Conservation (phyloP, 2,329 filamentous ascomycete species). For the Fusarium humuli region DNA sequence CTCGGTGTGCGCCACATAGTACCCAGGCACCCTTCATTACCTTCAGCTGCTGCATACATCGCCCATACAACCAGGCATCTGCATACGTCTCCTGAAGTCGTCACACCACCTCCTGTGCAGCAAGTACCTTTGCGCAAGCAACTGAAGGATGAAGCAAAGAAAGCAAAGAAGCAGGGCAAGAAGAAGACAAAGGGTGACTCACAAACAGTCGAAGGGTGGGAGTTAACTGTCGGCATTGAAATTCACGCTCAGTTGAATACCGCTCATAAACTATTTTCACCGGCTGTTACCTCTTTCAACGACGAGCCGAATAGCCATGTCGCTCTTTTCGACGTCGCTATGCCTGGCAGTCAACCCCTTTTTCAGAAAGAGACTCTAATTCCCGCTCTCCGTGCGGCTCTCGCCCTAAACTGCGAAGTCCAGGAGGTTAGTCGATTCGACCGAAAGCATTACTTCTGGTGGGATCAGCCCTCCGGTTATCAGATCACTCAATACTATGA, state of each 20-base stretch:
- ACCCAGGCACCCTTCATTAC: constrained; percentile 28
- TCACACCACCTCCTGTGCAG: constrained; percentile 34
- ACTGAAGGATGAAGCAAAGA: constrained; percentile 76
- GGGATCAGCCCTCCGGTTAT: constrained; percentile 96
- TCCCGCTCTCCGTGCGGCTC: constrained; percentile 88
- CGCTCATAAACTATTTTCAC: constrained; percentile 87
- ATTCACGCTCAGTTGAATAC: constrained; percentile 98
- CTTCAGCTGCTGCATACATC: constrained; percentile 22
- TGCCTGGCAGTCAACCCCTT: constrained; percentile 87
- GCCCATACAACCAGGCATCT: constrained; percentile 42
- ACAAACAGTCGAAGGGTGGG: constrained; percentile 78
- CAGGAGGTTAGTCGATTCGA: constrained; percentile 87
- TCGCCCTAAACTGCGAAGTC: constrained; percentile 84
- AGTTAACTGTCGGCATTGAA: constrained; percentile 95
- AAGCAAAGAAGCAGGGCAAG: constrained; percentile 73
- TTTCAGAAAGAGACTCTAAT: constrained; percentile 87
- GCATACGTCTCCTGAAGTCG: constrained; percentile 48
- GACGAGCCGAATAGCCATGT: constrained; percentile 86
- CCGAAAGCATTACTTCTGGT: constrained; percentile 98
- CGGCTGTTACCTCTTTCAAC: constrained; percentile 72
- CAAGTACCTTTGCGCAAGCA: constrained; percentile 74
- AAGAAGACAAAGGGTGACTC: constrained; percentile 59
- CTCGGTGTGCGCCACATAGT: constrained; percentile 40
- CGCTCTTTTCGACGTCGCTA: constrained; percentile 86
- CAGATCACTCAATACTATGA: constrained; percentile 98